Percentiles rank a stretch among this genome's conserved stretches.
Evolutionary conservation across 768 basidiomycete species (phyloP).

Genomic region (Podaxis sp.): DNA sequence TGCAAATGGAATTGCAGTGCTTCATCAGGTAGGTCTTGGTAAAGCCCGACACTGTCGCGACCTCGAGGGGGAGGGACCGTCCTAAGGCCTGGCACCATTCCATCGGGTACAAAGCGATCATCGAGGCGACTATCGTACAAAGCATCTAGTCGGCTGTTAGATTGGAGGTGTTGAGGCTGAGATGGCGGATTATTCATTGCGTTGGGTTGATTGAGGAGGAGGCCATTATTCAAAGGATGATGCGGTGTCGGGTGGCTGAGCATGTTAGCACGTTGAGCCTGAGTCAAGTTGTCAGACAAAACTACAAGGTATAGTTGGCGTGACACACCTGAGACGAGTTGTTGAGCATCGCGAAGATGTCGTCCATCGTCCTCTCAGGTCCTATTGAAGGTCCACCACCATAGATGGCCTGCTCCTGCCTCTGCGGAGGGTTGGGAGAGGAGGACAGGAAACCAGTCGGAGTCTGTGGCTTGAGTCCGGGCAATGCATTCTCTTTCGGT

Average conservation of each 20-base stretch:
- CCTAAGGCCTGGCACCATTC: constrained; percentile 82
- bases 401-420: constrained; percentile 43
- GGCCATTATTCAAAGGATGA: constrained; percentile 21
- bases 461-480: constrained; percentile 36
- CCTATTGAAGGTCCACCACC: constrained; percentile 26
- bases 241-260: constrained; percentile 21
- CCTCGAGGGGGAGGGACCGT: constrained; percentile 60
- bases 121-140: constrained; percentile 74
- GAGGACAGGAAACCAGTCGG: constrained; percentile 39
- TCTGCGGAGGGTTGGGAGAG: constrained; percentile 45
- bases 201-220: constrained; percentile 34
- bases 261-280: constrained; percentile 32
- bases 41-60: constrained; percentile 52
- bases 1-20: constrained; percentile 58
- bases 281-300: constrained; percentile 2
- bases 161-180: constrained; percentile 41
- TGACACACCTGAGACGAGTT: constrained; percentile 68
- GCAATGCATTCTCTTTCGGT: constrained; percentile 38
- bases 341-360: constrained; percentile 78
- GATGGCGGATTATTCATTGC: constrained; percentile 12
- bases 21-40: constrained; percentile 62
- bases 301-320: not conserved
- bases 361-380: constrained; percentile 66
- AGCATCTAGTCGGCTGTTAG: constrained; percentile 56
- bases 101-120: constrained; percentile 81